Conservation (phyloP, 306 rosid genomes). For the Luffa acutangula region DNA sequence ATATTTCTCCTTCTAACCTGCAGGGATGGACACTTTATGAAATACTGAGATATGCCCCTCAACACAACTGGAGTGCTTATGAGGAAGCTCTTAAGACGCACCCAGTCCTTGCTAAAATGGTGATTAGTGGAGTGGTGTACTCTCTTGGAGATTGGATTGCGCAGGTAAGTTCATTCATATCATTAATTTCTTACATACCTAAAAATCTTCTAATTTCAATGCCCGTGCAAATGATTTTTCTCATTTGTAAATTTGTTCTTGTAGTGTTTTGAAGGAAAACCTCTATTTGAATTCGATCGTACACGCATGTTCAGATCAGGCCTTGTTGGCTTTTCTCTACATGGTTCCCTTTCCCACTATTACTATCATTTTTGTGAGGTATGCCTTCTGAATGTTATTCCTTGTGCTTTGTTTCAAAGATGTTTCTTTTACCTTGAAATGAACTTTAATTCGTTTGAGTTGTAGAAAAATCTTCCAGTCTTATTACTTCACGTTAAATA, state of each 20-base stretch:
- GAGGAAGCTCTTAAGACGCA: slow-evolving; percentile 92
- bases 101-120: slow-evolving; percentile 95
- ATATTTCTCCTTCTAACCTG: neutral
- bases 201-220: neutral
- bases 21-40: slow-evolving; percentile 95
- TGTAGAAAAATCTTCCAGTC: neutral
- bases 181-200: neutral
- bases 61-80: slow-evolving; percentile 91
- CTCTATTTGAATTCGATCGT: slow-evolving; percentile 85
- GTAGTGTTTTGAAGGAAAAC: slow-evolving; percentile 96
- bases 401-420: neutral
- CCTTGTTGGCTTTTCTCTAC: slow-evolving; percentile 87
- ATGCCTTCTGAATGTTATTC: neutral
- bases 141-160: slow-evolving; percentile 98
- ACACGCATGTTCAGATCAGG: slow-evolving; percentile 90
- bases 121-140: slow-evolving; percentile 91
- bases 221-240: neutral
- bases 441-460: neutral
- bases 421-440: neutral
- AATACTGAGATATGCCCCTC: slow-evolving; percentile 87
- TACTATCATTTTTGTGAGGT: slow-evolving; percentile 94
- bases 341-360: slow-evolving; percentile 94
- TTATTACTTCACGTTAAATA: neutral
- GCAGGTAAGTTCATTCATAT: slow-evolving; percentile 33
- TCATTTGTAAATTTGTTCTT: slow-evolving; percentile 6